phyloP scores from a whole-genome alignment of 306 rosid species.

The Vigna angularis region DNA sequence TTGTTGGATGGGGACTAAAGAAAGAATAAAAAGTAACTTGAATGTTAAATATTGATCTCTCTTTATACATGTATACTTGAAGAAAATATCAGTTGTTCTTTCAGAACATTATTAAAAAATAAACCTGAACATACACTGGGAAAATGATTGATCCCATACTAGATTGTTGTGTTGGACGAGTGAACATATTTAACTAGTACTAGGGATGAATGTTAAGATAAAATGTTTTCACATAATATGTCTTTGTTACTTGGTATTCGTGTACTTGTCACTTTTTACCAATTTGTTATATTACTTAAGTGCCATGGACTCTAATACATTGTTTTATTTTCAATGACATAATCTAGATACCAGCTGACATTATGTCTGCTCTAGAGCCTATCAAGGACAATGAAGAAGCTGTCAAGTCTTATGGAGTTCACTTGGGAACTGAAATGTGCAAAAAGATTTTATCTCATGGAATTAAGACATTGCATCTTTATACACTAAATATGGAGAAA shows the following conservation, averaged over 20 bases:
- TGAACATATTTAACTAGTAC: neutral
- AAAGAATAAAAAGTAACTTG: neutral
- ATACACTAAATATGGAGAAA: slow-evolving; percentile 95
- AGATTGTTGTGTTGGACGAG: neutral
- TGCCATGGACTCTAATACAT: slow-evolving; percentile 14
- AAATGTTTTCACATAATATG: neutral
- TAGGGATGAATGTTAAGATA: neutral
- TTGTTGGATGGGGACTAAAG: neutral
- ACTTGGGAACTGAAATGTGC: slow-evolving; percentile 97
- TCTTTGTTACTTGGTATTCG: neutral
- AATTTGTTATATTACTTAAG: slow-evolving; percentile 31
- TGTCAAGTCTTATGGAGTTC: slow-evolving; percentile 89
- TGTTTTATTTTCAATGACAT: slow-evolving; percentile 44
- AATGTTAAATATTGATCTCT: slow-evolving; percentile 21
- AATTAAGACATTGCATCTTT: slow-evolving; percentile 85
- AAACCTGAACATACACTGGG: slow-evolving; percentile 9
- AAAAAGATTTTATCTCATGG: slow-evolving; percentile 92
- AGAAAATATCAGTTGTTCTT: neutral
- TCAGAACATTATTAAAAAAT: slow-evolving; percentile 22
- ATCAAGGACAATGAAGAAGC: slow-evolving; percentile 99
- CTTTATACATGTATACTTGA: neutral
- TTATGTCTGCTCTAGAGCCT: slow-evolving; percentile 87
- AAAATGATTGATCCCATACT: neutral
- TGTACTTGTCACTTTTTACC: slow-evolving; percentile 18
- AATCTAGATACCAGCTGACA: slow-evolving; percentile 80